Evolutionary conservation across 108 stramenopile species (phyloP), one percentile per base, ranked within the genome.

Genomic region (Cyclostephanos tholiformis): DNA sequence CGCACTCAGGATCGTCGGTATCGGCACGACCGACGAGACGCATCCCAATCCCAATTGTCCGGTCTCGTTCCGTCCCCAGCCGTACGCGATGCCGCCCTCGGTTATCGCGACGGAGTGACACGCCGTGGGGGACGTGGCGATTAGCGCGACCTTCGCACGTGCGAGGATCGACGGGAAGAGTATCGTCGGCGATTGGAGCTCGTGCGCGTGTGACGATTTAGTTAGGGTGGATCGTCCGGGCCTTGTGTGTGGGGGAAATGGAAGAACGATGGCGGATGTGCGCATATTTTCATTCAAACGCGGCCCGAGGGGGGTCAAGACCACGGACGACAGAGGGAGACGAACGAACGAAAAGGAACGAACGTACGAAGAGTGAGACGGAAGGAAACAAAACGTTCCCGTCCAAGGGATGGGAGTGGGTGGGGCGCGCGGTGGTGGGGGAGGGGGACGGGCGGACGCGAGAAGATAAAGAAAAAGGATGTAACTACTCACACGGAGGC

Each of bases 51-150:
- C 75, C 68, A 83, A 51, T 74, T 90, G 89, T 14, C 76, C 67
- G 0, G 73, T 50, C 69, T 90, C 88, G 65, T 90, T 89, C 53
- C 95, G 82, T 46, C 95, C 95, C 95, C 95, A 96, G 5, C 88
- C 93, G 63, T 90, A 96, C 14, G 85, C 85, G 56, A 60, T 67
- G 19, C 92, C 87, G 39, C 80, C 67, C 50, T 66, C 50, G 48
- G 78, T 84, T 14, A 94, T 78, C 9, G 89, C 92, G 44, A 96
- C 75, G 57, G 88, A 83, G 70, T 96, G 95, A 51, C 84, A 84
- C 19, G 86, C 71, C 43, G 87, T 87, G 71, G 86, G 86, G 55
- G 78, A 77, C 1, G 77, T 78, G 11, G 90, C 84, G 66, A 92
- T 84, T 44, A 85, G 23, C 4, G 78, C 88, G 16, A 81, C 61